Percentiles rank a stretch among this genome's conserved stretches.
Conservation (phyloP, 2,329 filamentous ascomycete species). For the Aspergillus hortae region DNA sequence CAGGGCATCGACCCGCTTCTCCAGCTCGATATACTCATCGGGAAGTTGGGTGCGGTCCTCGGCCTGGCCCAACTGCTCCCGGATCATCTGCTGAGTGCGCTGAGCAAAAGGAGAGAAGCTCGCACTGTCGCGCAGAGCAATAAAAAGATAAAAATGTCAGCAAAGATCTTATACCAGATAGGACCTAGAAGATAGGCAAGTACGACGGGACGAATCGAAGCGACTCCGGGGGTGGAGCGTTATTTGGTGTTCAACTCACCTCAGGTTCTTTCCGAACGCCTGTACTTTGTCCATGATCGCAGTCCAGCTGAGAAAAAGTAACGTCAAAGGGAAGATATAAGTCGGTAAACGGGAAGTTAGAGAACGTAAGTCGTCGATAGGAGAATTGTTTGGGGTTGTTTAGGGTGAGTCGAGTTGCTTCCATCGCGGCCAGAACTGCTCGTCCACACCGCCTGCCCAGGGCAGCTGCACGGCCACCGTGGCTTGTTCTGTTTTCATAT, state of each 20-base stretch:
- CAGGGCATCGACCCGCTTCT: conserved; percentile 96
- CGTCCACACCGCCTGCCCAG: not conserved
- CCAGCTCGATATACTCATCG: conserved; percentile 94
- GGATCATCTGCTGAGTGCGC: conserved; percentile 94
- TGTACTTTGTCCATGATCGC: conserved; percentile 64
- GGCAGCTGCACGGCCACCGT: not conserved
- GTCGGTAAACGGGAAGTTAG: not conserved
- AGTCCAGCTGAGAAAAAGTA: conserved; percentile 4
- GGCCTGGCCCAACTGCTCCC: conserved; percentile 91
- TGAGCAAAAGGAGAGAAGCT: conserved; percentile 89
- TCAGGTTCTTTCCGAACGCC: conserved; percentile 68
- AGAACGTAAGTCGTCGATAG: not conserved
- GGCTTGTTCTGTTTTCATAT: not conserved
- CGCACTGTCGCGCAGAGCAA: conserved; percentile 60
- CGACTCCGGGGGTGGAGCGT: conserved; percentile 9
- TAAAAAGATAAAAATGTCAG: conserved; percentile 31
- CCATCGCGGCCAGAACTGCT: conserved; percentile 18
- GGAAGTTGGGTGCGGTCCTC: conserved; percentile 98
- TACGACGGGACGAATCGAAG: not conserved
- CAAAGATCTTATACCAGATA: conserved; percentile 9
- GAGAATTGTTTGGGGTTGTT: not conserved
- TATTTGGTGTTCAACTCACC: conserved; percentile 43
- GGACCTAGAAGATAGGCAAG: conserved; percentile 2
- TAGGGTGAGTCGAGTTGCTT: conserved; percentile 5
- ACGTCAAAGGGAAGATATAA: not conserved